phyloP scores from a whole-genome alignment of 306 rosid genomes.

The Prunus salicina region DNA sequence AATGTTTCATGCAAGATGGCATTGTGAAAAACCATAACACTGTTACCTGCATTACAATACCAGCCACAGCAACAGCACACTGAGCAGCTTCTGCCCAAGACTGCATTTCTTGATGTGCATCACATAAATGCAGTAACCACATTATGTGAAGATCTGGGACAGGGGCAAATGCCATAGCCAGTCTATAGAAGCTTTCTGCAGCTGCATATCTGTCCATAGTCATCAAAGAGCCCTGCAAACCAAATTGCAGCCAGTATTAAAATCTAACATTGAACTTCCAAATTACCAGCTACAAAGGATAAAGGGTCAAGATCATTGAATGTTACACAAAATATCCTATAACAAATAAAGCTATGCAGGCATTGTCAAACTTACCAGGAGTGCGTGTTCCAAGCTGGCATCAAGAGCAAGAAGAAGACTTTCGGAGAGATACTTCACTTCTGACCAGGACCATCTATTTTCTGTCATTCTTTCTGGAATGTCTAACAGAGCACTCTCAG shows the following conservation, averaged over 20 bases:
- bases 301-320: not conserved
- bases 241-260: conserved; percentile 14
- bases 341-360: not conserved
- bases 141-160: conserved; percentile 99
- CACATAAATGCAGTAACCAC: conserved; percentile 98
- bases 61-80: conserved; percentile 98
- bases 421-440: conserved; percentile 80
- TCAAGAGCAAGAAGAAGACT: conserved; percentile 94
- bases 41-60: conserved; percentile 94
- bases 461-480: conserved; percentile 68
- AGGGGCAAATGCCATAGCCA: conserved; percentile 98
- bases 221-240: conserved; percentile 75
- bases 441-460: conserved; percentile 92
- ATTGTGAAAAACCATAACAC: not conserved
- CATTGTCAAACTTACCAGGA: conserved; percentile 59
- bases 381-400: conserved; percentile 93
- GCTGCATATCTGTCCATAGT: conserved; percentile 96
- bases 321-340: not conserved
- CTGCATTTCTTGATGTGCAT: conserved; percentile 98
- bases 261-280: not conserved
- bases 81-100: conserved; percentile 99
- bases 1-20: not conserved
- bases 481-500: conserved; percentile 59
- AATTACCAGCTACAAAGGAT: not conserved
- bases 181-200: conserved; percentile 87